Conservation (phyloP, 768 basidiomycete genomes). For the Artomyces pyxidatus region DNA sequence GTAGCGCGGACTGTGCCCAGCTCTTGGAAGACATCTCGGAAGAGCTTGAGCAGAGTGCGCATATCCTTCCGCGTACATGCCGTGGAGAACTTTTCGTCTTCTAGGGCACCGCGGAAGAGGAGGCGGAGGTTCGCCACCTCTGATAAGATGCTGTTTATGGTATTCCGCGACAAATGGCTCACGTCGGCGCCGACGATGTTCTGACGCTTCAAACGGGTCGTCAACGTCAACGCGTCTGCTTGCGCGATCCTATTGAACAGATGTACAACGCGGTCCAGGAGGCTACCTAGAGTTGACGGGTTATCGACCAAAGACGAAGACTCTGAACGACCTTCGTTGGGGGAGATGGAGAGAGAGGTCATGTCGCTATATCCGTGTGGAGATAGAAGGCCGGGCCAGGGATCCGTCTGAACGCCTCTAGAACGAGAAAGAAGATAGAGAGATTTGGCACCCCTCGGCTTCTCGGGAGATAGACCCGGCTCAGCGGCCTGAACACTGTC, state of each 20-base stretch:
- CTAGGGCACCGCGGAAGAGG: constrained; percentile 66
- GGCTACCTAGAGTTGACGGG: constrained; percentile 38
- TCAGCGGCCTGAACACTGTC: constrained; percentile 3
- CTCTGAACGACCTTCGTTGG: constrained; percentile 61
- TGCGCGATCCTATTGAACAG: constrained; percentile 58
- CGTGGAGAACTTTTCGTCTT: constrained; percentile 61
- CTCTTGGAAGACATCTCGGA: constrained; percentile 79
- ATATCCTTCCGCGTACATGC: constrained; percentile 74
- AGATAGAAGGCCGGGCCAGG: constrained; percentile 24
- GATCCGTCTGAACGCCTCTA: constrained; percentile 64
- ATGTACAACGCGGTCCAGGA: constrained; percentile 56
- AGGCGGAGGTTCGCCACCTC: constrained; percentile 64
- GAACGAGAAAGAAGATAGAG: constrained; percentile 1
- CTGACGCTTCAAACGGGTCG: constrained; percentile 86
- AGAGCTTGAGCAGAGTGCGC: constrained; percentile 69
- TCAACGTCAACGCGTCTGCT: constrained; percentile 82
- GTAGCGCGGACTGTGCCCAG: constrained; percentile 73
- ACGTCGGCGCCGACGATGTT: constrained; percentile 82
- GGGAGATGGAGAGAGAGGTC: constrained; percentile 34
- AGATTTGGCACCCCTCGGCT: neutral
- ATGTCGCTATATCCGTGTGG: constrained; percentile 16
- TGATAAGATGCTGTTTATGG: constrained; percentile 61
- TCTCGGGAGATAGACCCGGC: constrained; percentile 1
- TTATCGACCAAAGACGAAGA: constrained; percentile 63
- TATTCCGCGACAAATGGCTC: constrained; percentile 76